These are phyloP conservation scores for Perkinsus chesapeaki DNA, from an alignment of 169 alveolate genomes.

Conservation along the genomic window DNA sequence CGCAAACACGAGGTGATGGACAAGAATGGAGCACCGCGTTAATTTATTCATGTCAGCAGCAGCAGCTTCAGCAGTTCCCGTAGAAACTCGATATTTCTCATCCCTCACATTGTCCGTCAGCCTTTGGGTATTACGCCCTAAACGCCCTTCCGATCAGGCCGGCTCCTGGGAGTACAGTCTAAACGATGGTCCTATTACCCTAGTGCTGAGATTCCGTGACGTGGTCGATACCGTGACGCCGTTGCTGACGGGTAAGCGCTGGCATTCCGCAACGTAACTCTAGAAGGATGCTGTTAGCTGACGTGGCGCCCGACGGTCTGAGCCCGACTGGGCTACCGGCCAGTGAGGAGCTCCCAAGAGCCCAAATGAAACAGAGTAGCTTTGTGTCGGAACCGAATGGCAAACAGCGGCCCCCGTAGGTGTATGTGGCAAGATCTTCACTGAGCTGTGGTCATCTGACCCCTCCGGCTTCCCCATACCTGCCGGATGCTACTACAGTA, in stretches of 20 bases:
- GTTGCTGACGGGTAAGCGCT: not conserved
- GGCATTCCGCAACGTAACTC: not conserved
- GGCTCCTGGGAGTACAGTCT: not conserved
- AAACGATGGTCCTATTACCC: not conserved
- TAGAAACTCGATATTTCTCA: too few species aligned
- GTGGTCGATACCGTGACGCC: not conserved
- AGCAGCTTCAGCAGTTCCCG: too few species aligned
- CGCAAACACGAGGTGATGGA: too few species aligned
- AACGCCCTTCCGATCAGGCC: not conserved
- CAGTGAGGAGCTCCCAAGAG: not conserved
- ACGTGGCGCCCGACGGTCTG: not conserved
- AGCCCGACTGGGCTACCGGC: not conserved
- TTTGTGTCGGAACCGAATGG: not conserved
- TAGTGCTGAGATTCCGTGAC: not conserved
- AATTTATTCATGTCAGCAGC: too few species aligned
- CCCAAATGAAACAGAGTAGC: not conserved
- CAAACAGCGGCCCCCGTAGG: not conserved
- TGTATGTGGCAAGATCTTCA: not conserved
- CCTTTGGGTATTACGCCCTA: too few species aligned
- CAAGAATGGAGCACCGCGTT: too few species aligned
- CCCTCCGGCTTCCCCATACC: not conserved
- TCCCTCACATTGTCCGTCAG: too few species aligned
- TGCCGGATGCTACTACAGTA: not conserved
- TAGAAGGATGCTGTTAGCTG: not conserved
- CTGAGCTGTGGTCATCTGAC: slow-evolving; percentile 7